Evolutionary conservation across 768 basidiomycete species (phyloP), one percentile per base, ranked within the genome.

Genomic region (Bullera alba): DNA sequence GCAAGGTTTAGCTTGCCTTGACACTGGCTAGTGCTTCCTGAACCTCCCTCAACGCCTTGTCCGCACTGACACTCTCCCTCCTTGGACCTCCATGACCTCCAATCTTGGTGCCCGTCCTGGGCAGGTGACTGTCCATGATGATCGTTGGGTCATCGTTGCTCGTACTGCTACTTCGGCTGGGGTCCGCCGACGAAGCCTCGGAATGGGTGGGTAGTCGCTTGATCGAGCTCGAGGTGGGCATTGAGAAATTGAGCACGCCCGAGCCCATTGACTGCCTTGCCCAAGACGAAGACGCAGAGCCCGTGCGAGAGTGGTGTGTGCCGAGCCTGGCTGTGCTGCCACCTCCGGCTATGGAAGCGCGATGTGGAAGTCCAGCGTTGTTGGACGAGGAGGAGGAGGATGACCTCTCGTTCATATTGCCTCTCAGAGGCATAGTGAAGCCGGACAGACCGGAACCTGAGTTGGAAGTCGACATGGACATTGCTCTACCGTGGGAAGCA

Each of bases 41-140:
- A 7, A 71, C 67, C 52, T 69, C 65, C 42, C 55, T 61, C 63
- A 71, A 41, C 5, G 70, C 70, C 52, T 66, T 67, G n/a, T 71
- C 70, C 10, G 70, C 70, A 51, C 61, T 63, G 27, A 61, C 36
- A 35, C 65, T 65, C 34, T 66, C 67, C 54, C 64, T 56, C 38
- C 37, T 26, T 29, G 34, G 5, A 45, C 51, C 54, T 16, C 19
- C 19, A 4, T 47, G 34, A 2, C 37, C 53, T 23, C 38, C 25
- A 14, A 16, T 25, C 0, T 32, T 54, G 15, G 46, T 51, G 25
- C 54, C 50, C 2, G 39, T 44, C 15, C 35, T 32, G 12, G 39
- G 48, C 17, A 52, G 57, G 6, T 42, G 42, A 46, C 32, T 35
- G 28, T 60, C 57, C 42, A 63, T 50, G 17, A 67, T 48, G 16